Base-by-base conservation (phyloP, 257 asterid genomes). In the Rauvolfia tetraphylla region DNA sequence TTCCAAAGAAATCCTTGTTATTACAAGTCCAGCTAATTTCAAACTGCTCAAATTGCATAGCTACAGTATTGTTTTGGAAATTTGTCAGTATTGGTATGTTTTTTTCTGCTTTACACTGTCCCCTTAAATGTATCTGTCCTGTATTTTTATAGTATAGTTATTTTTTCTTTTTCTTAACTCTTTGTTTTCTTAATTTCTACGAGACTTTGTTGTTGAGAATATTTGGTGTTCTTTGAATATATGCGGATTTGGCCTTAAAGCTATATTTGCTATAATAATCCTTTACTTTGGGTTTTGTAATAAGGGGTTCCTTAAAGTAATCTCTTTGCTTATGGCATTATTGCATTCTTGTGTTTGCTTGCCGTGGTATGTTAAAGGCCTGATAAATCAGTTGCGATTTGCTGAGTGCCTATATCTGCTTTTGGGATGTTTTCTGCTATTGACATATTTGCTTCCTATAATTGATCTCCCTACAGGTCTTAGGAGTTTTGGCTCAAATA, bases 401-500 rank as follows among this genome's bases (percentile, higher is more conserved):
- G 48, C 17, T 10, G 51, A 4, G 39, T 11, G 33, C 9, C 27
- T 27, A 17, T 63, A 53, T 39, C 27, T 70, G 53, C 38, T 22
- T 71, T 31, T 59, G 22, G 27, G 71, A 14, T 58, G 18, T 58
- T 25, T 69, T 39, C 5, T 14, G 22, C 49, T 29, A 41, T 42
- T n/a, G 29, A 70, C 20, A 49, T 27, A 29, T 75, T 27, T 54
- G 46, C 46, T 33, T 63, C 25, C 70, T 34, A 18, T 33, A 33
- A 63, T 63, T 25, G 10, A 79, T 57, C 76, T 76, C 63, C 75
- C 74, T 76, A 76, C 89, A 95, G 98, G 88, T 90, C 71, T 82
- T 93, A 57, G 96, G 96, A 74, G 98, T 90, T 76, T 81, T 91
- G 83, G 98, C 94, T 83, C 98, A 93, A 87, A 76, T 95, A 59